These are phyloP conservation scores for Aspergillus hiratsukae DNA, from an alignment of 2,329 filamentous ascomycete species.

Conservation along the genomic window DNA sequence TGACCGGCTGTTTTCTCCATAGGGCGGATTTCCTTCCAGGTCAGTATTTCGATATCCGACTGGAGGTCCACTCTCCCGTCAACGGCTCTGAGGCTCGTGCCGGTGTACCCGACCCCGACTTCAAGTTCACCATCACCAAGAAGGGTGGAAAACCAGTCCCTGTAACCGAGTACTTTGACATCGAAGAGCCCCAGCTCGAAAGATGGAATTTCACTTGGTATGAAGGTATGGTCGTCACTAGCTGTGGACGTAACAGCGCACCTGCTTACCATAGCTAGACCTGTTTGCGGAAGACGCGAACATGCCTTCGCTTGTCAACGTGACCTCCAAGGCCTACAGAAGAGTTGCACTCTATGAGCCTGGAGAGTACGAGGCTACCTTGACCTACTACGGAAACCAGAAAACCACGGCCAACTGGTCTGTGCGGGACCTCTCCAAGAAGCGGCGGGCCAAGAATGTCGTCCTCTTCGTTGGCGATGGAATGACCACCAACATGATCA, in stretches of 20 bases:
- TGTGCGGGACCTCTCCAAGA: constrained; percentile 65
- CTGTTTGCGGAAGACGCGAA: constrained; percentile 70
- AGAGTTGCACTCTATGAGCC: constrained; percentile 72
- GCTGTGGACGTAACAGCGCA: not conserved
- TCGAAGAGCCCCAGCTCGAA: constrained; percentile 68
- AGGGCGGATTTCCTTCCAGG: constrained; percentile 76
- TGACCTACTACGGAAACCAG: constrained; percentile 69
- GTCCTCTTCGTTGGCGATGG: constrained; percentile 76
- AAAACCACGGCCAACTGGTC: constrained; percentile 71
- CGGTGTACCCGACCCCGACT: constrained; percentile 64
- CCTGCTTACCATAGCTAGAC: constrained; percentile 41
- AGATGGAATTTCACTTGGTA: constrained; percentile 82
- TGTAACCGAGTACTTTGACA: constrained; percentile 64
- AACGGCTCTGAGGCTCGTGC: constrained; percentile 78
- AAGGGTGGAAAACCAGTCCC: constrained; percentile 51
- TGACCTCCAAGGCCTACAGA: constrained; percentile 74
- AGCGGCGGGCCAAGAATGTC: constrained; percentile 77
- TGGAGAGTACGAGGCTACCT: constrained; percentile 70
- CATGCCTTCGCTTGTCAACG: constrained; percentile 69
- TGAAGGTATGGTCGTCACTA: constrained; percentile 51
- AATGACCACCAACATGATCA: constrained; percentile 50
- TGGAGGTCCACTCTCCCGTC: constrained; percentile 75
- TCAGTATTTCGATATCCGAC: constrained; percentile 77
- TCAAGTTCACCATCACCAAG: constrained; percentile 70
- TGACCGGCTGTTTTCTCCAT: not conserved